A percentile compares a stretch with the other conserved stretches of the same genome.
These are phyloP conservation scores for Nicotiana benthamiana DNA, from an alignment of 257 asterid species.

Conservation along the genomic window DNA sequence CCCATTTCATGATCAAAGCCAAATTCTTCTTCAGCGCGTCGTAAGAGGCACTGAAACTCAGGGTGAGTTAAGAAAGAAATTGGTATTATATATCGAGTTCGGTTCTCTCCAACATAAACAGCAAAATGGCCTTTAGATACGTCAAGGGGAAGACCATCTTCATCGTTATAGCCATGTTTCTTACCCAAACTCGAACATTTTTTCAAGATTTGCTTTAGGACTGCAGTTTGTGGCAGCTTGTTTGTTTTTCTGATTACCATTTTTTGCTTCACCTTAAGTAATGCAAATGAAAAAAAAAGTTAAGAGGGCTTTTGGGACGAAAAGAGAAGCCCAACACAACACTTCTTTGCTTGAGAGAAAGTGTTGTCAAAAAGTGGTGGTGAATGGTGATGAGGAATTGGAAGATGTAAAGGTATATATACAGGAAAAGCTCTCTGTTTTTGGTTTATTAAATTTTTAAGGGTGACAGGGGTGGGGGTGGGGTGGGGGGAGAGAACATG, in stretches of 20 bases:
- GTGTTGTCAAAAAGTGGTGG: slow-evolving; percentile 5
- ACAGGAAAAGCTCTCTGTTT: neutral
- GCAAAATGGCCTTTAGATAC: slow-evolving; percentile 46
- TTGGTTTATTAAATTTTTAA: neutral
- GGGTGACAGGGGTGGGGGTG: neutral
- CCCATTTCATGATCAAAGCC: slow-evolving; percentile 50
- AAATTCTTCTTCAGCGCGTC: slow-evolving; percentile 42
- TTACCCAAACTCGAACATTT: slow-evolving; percentile 42
- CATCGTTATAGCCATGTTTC: slow-evolving; percentile 21
- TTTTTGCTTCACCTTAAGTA: neutral
- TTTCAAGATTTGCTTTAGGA: slow-evolving; percentile 32
- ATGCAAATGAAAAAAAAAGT: neutral
- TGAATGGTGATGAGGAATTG: slow-evolving; percentile 19
- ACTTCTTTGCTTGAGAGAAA: neutral
- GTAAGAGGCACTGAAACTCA: slow-evolving; percentile 11
- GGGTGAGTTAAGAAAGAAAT: slow-evolving; percentile 28
- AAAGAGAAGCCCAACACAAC: neutral
- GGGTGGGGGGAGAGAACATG: neutral
- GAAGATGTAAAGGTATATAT: slow-evolving; percentile 33
- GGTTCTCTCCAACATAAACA: slow-evolving; percentile 38
- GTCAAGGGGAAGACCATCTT: slow-evolving; percentile 32
- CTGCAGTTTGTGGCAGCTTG: slow-evolving; percentile 31
- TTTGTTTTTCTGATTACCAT: slow-evolving; percentile 33
- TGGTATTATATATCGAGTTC: slow-evolving; percentile 39
- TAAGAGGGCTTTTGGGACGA: no score